Evolutionary conservation across 129 eudicot species (phyloP).

Genomic region (Helianthus annuus): HanXRQr2.0-SUNRISE NC_035434.2:120639645-120640144

Average conservation of each 20-base stretch:
- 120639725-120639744: slow-evolving; percentile 30
- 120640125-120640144: slow-evolving; percentile 17
- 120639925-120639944: slow-evolving; percentile 39
- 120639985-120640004: slow-evolving; percentile 26
- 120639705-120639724: slow-evolving; percentile 40
- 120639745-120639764: slow-evolving; percentile 22
- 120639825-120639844: slow-evolving; percentile 16
- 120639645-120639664: slow-evolving; percentile 27
- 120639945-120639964: background rate
- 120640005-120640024: background rate
- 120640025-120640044: slow-evolving; percentile 39
- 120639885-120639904: slow-evolving; percentile 17
- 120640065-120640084: slow-evolving; percentile 28
- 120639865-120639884: background rate
- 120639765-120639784: background rate
- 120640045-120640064: slow-evolving; percentile 30
- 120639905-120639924: background rate
- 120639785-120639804: background rate
- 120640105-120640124: slow-evolving; percentile 38
- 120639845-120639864: background rate
- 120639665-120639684: background rate
- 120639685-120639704: slow-evolving; percentile 22
- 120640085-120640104: slow-evolving; percentile 20
- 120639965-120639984: slow-evolving; percentile 29
- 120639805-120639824: too few species aligned